Conservation (phyloP, 352 stramenopile species). For the Globisporangium nunn region DNA sequence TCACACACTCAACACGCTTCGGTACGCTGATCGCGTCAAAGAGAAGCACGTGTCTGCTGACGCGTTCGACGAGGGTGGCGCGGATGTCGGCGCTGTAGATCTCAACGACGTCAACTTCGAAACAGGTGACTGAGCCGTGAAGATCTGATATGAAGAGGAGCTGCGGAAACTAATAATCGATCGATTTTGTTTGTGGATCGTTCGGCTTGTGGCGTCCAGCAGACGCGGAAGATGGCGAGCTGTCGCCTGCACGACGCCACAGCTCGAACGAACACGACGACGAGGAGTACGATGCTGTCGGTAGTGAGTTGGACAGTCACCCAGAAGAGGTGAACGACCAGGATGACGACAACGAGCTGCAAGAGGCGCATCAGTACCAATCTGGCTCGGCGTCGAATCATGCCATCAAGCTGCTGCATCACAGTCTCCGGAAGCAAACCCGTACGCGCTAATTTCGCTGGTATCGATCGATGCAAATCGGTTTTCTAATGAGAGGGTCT, state of each 20-base stretch:
- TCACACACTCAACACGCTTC: slow-evolving; percentile 96
- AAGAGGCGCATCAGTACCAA: slow-evolving; percentile 17
- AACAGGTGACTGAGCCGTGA: slow-evolving; percentile 21
- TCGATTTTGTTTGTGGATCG: background rate
- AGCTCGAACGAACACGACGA: slow-evolving; percentile 19
- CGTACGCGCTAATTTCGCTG: slow-evolving; percentile 20
- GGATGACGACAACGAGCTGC: slow-evolving; percentile 12
- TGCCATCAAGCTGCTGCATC: slow-evolving; percentile 54
- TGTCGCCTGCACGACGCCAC: slow-evolving; percentile 15
- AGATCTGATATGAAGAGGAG: background rate
- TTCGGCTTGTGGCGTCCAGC: background rate
- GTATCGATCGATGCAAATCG: background rate
- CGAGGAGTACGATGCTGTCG: slow-evolving; percentile 16
- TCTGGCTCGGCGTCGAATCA: slow-evolving; percentile 41
- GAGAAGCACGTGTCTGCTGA: slow-evolving; percentile 86
- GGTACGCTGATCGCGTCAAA: slow-evolving; percentile 97
- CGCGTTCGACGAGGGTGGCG: slow-evolving; percentile 42
- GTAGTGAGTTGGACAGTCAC: slow-evolving; percentile 5
- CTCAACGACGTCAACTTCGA: slow-evolving; percentile 56
- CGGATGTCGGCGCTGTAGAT: slow-evolving; percentile 28
- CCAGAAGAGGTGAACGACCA: slow-evolving; percentile 14
- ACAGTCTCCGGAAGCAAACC: slow-evolving; percentile 41
- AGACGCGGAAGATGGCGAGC: slow-evolving; percentile 28
- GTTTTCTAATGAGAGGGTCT: background rate
- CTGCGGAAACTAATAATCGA: background rate